Conservation (phyloP, 1,139 yeast genomes). For the Candida gigantensis region DNA sequence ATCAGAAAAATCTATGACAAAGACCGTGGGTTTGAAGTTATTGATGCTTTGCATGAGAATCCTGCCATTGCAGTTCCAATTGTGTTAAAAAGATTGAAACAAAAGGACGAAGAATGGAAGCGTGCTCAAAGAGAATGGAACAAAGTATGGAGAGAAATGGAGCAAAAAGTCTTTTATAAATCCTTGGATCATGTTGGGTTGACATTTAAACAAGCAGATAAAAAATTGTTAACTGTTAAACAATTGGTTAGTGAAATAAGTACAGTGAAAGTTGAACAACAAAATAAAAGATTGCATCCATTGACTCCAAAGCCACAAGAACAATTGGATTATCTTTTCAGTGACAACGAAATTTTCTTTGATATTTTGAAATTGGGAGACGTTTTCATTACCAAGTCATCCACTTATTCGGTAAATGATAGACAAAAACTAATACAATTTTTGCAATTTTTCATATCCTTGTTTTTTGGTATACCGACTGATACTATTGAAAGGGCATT, state of each 20-base stretch:
- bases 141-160: conserved; percentile 98
- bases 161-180: conserved; percentile 90
- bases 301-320: conserved; percentile 83
- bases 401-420: conserved; percentile 79
- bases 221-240: conserved; percentile 84
- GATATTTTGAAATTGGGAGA: conserved; percentile 74
- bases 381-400: conserved; percentile 67
- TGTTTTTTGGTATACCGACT: conserved; percentile 61
- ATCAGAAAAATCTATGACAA: conserved; percentile 90
- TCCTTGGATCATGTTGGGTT: conserved; percentile 93
- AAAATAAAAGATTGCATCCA: conserved; percentile 74
- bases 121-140: conserved; percentile 99
- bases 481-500: conserved; percentile 33
- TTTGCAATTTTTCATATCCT: conserved; percentile 65
- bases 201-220: conserved; percentile 95
- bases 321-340: conserved; percentile 69
- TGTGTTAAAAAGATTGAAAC: conserved; percentile 86
- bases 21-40: conserved; percentile 93
- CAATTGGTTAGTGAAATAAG: conserved; percentile 90
- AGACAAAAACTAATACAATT: conserved; percentile 76
- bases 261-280: conserved; percentile 89
- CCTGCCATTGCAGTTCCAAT: conserved; percentile 96
- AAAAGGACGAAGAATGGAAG: conserved; percentile 98
- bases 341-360: conserved; percentile 66
- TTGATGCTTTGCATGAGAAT: conserved; percentile 91